These are phyloP conservation scores for Microsporum canis DNA, from an alignment of 2,329 filamentous ascomycete genomes.

Conservation along the genomic window DNA sequence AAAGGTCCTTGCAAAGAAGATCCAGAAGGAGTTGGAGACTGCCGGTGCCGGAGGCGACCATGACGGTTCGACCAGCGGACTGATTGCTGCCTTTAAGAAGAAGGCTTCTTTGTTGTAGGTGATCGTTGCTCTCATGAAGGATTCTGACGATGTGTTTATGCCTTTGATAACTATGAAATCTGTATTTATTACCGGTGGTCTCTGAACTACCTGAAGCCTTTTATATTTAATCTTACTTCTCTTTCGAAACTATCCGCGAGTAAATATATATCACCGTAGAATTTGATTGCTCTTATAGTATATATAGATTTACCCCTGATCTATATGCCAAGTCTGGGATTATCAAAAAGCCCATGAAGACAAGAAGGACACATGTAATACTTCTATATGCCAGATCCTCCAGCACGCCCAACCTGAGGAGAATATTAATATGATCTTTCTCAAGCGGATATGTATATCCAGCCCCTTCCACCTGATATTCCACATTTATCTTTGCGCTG, in stretches of 20 bases:
- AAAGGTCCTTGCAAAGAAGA: constrained; percentile 91
- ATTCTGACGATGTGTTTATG: neutral
- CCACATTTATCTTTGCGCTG: neutral
- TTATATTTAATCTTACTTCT: neutral
- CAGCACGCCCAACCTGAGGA: neutral
- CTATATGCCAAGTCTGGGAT: neutral
- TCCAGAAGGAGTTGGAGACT: constrained; percentile 68
- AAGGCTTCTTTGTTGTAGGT: constrained; percentile 35
- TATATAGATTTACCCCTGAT: neutral
- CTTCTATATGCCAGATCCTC: neutral
- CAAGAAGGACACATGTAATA: neutral
- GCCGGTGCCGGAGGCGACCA: constrained; percentile 62
- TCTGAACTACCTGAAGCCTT: neutral
- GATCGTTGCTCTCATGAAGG: neutral
- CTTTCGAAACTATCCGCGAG: neutral
- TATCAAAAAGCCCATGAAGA: neutral
- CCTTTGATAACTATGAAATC: neutral
- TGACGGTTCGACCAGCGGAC: constrained; percentile 75
- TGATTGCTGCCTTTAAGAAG: constrained; percentile 89
- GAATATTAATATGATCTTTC: neutral
- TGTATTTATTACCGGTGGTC: neutral
- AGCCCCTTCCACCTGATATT: neutral
- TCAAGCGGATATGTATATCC: neutral
- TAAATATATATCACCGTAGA: neutral
- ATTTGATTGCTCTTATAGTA: neutral